Base-by-base conservation (phyloP, 2,329 filamentous ascomycete genomes). In the Podosphaera aphanis region DNA sequence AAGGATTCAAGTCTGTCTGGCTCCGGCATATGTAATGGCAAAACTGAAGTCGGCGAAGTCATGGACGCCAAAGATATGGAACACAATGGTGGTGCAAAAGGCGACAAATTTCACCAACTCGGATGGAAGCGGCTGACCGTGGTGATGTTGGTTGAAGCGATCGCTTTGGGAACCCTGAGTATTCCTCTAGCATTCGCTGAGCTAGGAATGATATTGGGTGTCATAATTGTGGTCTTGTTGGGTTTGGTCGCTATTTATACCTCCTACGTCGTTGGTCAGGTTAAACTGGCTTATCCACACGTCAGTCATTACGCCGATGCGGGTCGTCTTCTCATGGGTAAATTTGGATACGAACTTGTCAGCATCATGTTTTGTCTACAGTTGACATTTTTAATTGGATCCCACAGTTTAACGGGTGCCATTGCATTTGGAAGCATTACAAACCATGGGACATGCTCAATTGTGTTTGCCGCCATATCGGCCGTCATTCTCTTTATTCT, bases 321-420 rank as follows among this genome's bases (percentile, higher is more conserved):
- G 2, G 72, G 71, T 11, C 61, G 67, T 39, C 59, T 77, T 15
- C 59, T 77, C 18, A 60, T 62, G 43, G 74, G 74, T 0, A 57
- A 53, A 7, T 60, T 66, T 37, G 70, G 69, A 1, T 63, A 66
- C 25, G 67, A 73, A 51, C 49, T 77, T 27, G 60, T 73, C 43
- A 71, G 69, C 3, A 55, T 62, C 15, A 66, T 63, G 5, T 68
- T 71, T 51, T 58, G 67, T 4, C 54, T 76, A 19, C 67, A 76
- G 51, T 60, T 77, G 15, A 57, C 76, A n/a, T 76, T 77, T 59
- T 64, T 74, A 51, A 71, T 75, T 63, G 71, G 66, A 15, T 72
- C 70, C 25, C 75, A 79, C 55, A 60, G 76, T 25, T 61, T 77
- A 48, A 73, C 71, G 0, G 75, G 74, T 54, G 65, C 64, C n/a